Evolutionary conservation across 371 early-diverging fungal species (phyloP).

Genomic region (Mucor saturninus): DNA sequence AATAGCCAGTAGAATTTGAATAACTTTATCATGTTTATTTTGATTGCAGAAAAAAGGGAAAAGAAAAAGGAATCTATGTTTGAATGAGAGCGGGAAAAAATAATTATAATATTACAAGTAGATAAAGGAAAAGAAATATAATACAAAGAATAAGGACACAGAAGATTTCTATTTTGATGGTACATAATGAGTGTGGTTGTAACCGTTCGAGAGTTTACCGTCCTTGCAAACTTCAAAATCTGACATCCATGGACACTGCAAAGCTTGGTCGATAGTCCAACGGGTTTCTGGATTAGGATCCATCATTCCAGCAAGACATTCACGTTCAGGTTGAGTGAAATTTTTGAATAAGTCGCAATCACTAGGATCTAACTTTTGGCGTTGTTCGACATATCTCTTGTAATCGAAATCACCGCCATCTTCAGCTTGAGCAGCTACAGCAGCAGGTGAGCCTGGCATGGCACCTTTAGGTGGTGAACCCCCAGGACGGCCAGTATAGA

Average conservation of each 20-base stretch:
- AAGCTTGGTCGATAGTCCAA: conserved; percentile 79
- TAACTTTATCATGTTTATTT: not conserved
- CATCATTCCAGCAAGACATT: conserved; percentile 55
- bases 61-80: not conserved
- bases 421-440: conserved; percentile 32
- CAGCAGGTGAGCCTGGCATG: conserved; percentile 39
- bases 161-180: conserved; percentile 13
- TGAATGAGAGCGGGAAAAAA: not conserved
- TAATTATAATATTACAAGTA: conserved; percentile 7
- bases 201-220: conserved; percentile 40
- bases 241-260: conserved; percentile 80
- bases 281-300: conserved; percentile 75
- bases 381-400: conserved; percentile 33
- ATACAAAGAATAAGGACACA: conserved; percentile 4
- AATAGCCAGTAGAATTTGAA: not conserved
- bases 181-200: conserved; percentile 17
- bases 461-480: conserved; percentile 25
- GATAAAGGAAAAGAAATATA: not conserved
- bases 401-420: conserved; percentile 41
- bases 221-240: conserved; percentile 40
- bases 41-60: not conserved
- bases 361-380: conserved; percentile 26
- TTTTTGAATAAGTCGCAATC: conserved; percentile 34
- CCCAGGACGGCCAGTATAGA: conserved; percentile 33
- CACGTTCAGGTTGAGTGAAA: conserved; percentile 31